Conservation (phyloP, 495 filamentous ascomycete genomes). For the Massariosphaeria phaeospora region DNA sequence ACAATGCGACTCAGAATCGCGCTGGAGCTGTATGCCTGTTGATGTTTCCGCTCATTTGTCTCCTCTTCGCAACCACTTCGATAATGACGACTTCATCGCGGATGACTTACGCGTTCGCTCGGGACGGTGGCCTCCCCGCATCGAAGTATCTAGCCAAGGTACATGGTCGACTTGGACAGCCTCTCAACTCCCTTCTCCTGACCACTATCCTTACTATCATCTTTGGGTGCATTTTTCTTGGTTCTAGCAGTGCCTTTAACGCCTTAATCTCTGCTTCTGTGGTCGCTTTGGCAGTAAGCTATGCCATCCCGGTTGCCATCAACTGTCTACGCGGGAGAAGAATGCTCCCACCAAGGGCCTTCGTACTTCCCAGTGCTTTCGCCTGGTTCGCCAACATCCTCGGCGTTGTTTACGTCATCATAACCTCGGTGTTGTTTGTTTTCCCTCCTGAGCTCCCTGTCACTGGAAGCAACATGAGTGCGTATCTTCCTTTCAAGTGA, state of each 20-base stretch:
- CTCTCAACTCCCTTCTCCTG: slow-evolving; percentile 63
- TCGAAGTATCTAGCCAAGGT: slow-evolving; percentile 60
- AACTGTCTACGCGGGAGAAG: slow-evolving; percentile 60
- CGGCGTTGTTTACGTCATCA: slow-evolving; percentile 57
- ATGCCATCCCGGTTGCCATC: slow-evolving; percentile 66
- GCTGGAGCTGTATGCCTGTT: slow-evolving; percentile 64
- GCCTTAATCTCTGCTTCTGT: slow-evolving; percentile 69
- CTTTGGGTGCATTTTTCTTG: slow-evolving; percentile 72
- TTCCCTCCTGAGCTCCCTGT: slow-evolving; percentile 67
- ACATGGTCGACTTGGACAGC: slow-evolving; percentile 59
- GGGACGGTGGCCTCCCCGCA: slow-evolving; percentile 67
- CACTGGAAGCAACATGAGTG: slow-evolving; percentile 68
- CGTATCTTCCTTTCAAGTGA: slow-evolving; percentile 20
- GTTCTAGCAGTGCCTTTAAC: slow-evolving; percentile 60
- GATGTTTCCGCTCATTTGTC: slow-evolving; percentile 68
- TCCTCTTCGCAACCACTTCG: slow-evolving; percentile 64
- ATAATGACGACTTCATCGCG: slow-evolving; percentile 74
- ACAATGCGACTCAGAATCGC: slow-evolving; percentile 60
- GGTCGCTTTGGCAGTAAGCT: slow-evolving; percentile 65
- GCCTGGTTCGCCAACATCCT: slow-evolving; percentile 63
- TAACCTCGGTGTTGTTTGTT: slow-evolving; percentile 71
- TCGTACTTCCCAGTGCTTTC: slow-evolving; percentile 53
- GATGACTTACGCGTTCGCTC: slow-evolving; percentile 71
- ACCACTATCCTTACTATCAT: slow-evolving; percentile 61
- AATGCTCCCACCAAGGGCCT: slow-evolving; percentile 59